Evolutionary conservation across 352 stramenopile species (phyloP), one percentile per base, ranked within the genome.

Genomic region (Pilasporangium apinafurcum): DNA sequence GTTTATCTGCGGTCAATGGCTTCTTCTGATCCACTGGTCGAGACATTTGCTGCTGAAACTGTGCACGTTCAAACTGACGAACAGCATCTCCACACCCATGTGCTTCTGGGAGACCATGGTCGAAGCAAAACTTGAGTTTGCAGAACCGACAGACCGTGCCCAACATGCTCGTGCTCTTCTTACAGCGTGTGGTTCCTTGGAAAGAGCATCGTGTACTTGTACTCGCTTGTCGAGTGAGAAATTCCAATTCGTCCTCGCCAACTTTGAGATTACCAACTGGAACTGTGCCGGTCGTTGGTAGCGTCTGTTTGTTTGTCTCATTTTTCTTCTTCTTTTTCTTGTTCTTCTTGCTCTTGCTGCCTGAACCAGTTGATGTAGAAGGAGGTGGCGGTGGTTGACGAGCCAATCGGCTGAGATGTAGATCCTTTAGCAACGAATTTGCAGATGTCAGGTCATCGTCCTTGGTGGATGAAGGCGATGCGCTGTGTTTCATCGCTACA

Each of bases 121-220:
- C 57, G 41, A 80, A 90, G 62, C 83, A 95, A 39, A 90, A 92
- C 51, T 86, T 86, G 41, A 92, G 65, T 20, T 90, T 88, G 69
- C 83, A 95, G 42, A 82, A 90, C 32, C 67, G 68, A 48, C 81
- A 95, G 25, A 89, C 57, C n/a, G 57, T 75, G 14, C 81, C 77
- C 31, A 86, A 50, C 57, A 80, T 68, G 3, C 47, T 51, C 2
- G 60, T 70, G 41, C 56, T 85, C 57, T 86, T 85, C 34, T 73
- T 75, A 41, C 80, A 92, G 27, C 59, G 56, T 17, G 8, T 30
- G 6, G 51, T 54, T 12, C 37, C 47, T 41, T 84, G 61, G 38
- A 78, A 86, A 8, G 65, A 63, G 45, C 82, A 91, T 12, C 39
- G 72, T 2, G 47, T 62, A 45, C 58, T 86, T 26, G 62, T 65